A percentile compares a stretch with the other conserved stretches of the same genome.
These are phyloP conservation scores for Gynostemma pentaphyllum DNA, from an alignment of 306 rosid species.

Conservation along the genomic window DNA sequence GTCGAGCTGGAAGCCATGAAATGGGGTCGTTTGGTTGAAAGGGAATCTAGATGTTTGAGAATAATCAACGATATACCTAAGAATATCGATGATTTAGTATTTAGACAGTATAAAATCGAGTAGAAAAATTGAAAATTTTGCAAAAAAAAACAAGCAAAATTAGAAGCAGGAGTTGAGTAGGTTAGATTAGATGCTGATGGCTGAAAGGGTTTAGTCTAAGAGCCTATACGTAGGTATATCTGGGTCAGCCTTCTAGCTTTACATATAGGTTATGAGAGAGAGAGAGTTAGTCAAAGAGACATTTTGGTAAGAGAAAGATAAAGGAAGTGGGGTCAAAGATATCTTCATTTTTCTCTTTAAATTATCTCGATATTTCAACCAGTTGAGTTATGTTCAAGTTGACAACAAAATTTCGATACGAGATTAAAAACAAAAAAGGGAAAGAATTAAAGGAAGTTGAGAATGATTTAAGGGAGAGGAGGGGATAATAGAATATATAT, in stretches of 20 bases:
- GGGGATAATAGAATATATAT: too few species aligned
- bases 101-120: not conserved
- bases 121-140: not conserved
- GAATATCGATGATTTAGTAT: not conserved
- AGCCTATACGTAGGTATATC: constrained; percentile 1
- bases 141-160: too few species aligned
- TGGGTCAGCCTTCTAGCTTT: not conserved
- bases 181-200: not conserved
- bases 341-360: too few species aligned
- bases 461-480: not conserved
- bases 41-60: not conserved
- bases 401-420: too few species aligned
- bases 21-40: too few species aligned
- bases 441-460: too few species aligned
- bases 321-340: too few species aligned
- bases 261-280: not conserved
- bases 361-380: too few species aligned
- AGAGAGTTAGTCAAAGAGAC: not conserved
- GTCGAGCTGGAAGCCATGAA: constrained; percentile 44
- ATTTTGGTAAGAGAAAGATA: too few species aligned
- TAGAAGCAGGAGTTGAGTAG: not conserved
- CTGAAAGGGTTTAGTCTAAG: not conserved
- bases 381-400: too few species aligned
- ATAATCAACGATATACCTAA: not conserved
- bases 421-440: too few species aligned